Conservation (phyloP, 1,284 basidiomycete species). For the Hemileia vastatrix region DNA sequence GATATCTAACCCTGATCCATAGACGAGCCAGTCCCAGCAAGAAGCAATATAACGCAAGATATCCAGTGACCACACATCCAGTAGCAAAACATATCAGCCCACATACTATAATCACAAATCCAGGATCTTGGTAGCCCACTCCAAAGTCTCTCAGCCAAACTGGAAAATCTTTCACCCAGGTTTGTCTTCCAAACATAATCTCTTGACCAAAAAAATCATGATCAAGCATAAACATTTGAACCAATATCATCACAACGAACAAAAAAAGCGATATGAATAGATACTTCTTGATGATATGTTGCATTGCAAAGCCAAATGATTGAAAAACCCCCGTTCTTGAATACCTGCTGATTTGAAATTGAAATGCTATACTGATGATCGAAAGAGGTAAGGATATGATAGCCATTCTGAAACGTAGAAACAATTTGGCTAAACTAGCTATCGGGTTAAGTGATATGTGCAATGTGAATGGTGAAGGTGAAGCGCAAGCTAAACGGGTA, state of each 20-base stretch:
- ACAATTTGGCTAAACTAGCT: conserved; percentile 56
- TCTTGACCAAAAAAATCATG: not conserved
- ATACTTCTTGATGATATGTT: not conserved
- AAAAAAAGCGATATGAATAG: not conserved
- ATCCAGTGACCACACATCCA: not conserved
- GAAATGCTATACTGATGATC: conserved; percentile 52
- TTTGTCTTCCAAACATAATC: not conserved
- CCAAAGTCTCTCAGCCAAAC: not conserved
- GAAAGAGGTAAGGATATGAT: conserved; percentile 61
- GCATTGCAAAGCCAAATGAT: conserved; percentile 2
- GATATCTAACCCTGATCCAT: too few relatives aligned
- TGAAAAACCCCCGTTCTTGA: not conserved
- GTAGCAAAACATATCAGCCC: conserved; percentile 2
- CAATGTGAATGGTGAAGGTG: conserved; percentile 63
- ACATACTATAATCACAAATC: conserved; percentile 7
- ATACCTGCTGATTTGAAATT: not conserved
- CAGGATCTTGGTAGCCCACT: not conserved
- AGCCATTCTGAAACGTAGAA: conserved; percentile 62
- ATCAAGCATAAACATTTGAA: not conserved
- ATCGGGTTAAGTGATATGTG: conserved; percentile 53
- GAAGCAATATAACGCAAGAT: too few relatives aligned
- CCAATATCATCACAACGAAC: not conserved
- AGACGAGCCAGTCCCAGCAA: too few relatives aligned
- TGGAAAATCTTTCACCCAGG: not conserved
- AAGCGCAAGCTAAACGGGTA: conserved; percentile 35